Base-by-base conservation (phyloP, 2,329 filamentous ascomycete species). In the Ophiostoma ips region DNA sequence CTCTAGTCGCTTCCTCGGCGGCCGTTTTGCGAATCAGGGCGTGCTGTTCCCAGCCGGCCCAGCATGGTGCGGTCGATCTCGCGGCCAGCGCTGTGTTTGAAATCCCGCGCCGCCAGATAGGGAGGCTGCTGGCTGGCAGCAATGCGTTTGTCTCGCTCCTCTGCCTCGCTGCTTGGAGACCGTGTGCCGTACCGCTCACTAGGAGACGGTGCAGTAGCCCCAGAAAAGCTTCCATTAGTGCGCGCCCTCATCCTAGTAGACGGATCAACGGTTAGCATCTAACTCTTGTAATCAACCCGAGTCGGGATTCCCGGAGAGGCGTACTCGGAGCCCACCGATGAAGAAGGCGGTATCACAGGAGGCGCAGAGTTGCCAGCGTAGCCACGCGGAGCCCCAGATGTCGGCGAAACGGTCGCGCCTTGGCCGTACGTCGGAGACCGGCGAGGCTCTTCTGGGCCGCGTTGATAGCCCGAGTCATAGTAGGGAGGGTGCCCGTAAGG, bases 31-130 rank as follows among this genome's bases (percentile, higher is more conserved):
- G 44, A 51, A 19, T 36, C 49, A 16, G 31, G 13, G 30, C 45
- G 46, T 11, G 46, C 10, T 1, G 12, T 37, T 35, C 47, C 52
- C 48, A 77, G 59, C 35, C 71, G 68, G 36, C 69, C 68, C 50
- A 78, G 65, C 75, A 78, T 78, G 52, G 64, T 69, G 56, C 68
- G 67, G 56, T 78, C 75, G 51, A 77, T 76, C 51, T 77, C 73
- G 56, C 66, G 71, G 15, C 56, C 58, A 12, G 58, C 41, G n/a
- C 51, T 54, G 9, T 55, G 51, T 43, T 57, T 50, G 40, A 50
- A 53, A 71, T 72, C 58, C 75, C 69, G 53, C 74, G 62, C 51
- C 74, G 62, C 51, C 71, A 49, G 11, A 24, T 73, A 58, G 68
- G 71, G 37, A 75, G 57, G 57, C 71, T 76, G 72, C 76, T 76